phyloP scores from a whole-genome alignment of 306 rosid species.

The Quercus robur region DNA sequence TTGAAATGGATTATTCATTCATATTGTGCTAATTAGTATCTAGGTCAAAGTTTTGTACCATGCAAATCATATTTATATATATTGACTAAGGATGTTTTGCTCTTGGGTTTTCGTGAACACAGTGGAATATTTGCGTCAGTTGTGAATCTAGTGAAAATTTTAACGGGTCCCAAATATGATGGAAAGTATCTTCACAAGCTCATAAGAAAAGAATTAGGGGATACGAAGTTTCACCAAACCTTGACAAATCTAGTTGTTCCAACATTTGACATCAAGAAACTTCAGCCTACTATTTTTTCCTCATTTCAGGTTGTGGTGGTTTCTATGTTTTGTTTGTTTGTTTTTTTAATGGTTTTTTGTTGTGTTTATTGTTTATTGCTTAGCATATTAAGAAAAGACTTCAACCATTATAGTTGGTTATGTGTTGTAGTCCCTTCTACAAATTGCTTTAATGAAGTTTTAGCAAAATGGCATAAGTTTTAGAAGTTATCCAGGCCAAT shows the following conservation, averaged over 20 bases:
- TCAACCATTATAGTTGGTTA: no score
- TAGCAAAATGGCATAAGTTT: no score
- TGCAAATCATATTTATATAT: not conserved
- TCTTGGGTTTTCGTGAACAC: not conserved
- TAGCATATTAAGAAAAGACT: not conserved
- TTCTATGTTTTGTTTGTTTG: not conserved
- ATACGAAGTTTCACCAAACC: constrained; percentile 22
- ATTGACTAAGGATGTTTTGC: not conserved
- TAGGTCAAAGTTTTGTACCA: not conserved
- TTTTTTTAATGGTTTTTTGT: not conserved
- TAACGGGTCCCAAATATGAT: constrained; percentile 28
- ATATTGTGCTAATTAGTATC: not conserved
- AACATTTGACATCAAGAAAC: constrained; percentile 25
- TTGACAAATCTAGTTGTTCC: constrained; percentile 24
- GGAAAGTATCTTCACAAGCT: constrained; percentile 24
- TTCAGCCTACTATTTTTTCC: constrained; percentile 27
- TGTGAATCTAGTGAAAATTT: not conserved
- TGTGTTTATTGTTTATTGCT: not conserved
- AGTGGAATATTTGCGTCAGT: constrained; percentile 29
- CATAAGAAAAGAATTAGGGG: not conserved
- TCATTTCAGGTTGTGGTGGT: constrained; percentile 10
- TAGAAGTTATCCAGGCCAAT: no score
- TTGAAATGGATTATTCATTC: not conserved
- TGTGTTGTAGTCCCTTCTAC: no score
- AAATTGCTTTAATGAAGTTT: no score